Evolutionary conservation across 2,329 filamentous ascomycete genomes (phyloP).

Genomic region (Fusarium napiforme): DNA sequence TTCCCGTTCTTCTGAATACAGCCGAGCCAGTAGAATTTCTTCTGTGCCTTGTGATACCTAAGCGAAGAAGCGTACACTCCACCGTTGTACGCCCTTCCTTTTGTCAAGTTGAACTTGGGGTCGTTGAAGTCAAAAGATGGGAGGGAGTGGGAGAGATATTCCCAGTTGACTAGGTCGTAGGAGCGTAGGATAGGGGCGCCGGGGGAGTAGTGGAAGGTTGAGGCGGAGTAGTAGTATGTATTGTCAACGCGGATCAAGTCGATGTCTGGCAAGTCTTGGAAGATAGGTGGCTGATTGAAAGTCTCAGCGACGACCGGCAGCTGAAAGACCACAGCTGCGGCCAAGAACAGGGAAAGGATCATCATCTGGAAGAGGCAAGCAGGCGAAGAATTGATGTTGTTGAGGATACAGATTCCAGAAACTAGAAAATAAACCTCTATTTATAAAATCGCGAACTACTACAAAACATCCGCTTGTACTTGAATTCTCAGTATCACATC

Average conservation of each 20-base stretch:
- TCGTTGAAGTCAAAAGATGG: background rate
- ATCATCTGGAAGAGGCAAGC: background rate
- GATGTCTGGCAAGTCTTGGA: background rate
- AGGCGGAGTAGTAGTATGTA: background rate
- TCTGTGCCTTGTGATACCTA: background rate
- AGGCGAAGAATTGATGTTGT: background rate
- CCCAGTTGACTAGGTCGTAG: background rate
- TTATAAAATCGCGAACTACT: too few species aligned
- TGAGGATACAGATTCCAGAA: rapidly evolving
- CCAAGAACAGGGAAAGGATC: rapidly evolving
- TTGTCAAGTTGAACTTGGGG: background rate
- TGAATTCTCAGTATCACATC: background rate
- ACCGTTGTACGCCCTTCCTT: background rate
- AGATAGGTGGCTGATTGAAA: background rate
- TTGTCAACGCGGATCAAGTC: background rate
- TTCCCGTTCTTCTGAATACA: background rate
- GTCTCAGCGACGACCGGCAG: background rate
- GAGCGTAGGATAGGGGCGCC: background rate
- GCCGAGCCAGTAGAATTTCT: background rate
- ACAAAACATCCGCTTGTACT: background rate
- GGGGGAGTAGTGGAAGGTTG: background rate
- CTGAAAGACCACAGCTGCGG: background rate
- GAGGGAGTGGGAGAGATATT: background rate
- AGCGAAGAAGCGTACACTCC: background rate
- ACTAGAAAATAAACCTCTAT: background rate